Evolutionary conservation across 2,329 filamentous ascomycete species (phyloP).

Genomic region (Pseudophaeomoniella oleicola): DNA sequence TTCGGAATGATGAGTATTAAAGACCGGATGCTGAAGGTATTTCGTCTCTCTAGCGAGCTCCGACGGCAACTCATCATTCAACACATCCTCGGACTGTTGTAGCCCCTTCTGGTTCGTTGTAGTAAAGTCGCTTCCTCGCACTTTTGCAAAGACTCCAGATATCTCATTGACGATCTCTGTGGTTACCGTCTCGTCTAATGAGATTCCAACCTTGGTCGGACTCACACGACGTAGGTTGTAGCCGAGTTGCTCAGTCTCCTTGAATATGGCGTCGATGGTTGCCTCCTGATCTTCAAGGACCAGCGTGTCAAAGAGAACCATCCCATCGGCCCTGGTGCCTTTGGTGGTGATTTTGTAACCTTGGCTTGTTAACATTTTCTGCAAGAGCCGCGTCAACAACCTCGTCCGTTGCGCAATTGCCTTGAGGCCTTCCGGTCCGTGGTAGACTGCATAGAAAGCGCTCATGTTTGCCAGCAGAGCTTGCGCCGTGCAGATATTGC

Average conservation of each 20-base stretch:
- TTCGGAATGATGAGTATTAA: constrained; percentile 90
- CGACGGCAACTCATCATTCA: constrained; percentile 18
- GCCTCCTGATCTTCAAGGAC: constrained; percentile 40
- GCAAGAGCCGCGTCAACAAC: constrained; percentile 54
- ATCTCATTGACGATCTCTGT: constrained; percentile 42
- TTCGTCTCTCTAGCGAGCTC: constrained; percentile 53
- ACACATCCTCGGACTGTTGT: constrained; percentile 2
- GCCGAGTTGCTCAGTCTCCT: constrained; percentile 27
- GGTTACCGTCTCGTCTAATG: constrained; percentile 60
- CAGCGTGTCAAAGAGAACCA: constrained; percentile 66
- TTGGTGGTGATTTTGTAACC: constrained; percentile 50
- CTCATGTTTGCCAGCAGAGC: constrained; percentile 91
- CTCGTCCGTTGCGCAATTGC: constrained; percentile 69
- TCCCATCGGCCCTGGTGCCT: constrained; percentile 40
- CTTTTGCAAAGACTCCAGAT: neutral
- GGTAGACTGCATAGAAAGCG: constrained; percentile 86
- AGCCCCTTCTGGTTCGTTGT: constrained; percentile 2
- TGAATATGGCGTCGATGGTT: constrained; percentile 29
- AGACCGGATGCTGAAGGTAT: constrained; percentile 80
- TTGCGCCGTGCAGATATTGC: constrained; percentile 94
- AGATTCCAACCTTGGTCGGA: constrained; percentile 52
- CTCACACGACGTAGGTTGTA: constrained; percentile 52
- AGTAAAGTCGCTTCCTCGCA: constrained; percentile 8
- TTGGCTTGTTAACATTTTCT: constrained; percentile 45
- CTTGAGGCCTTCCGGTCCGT: constrained; percentile 71